Evolutionary conservation across 179 eudicot genomes (phyloP).

Genomic region (Amaranthus tricolor): DNA sequence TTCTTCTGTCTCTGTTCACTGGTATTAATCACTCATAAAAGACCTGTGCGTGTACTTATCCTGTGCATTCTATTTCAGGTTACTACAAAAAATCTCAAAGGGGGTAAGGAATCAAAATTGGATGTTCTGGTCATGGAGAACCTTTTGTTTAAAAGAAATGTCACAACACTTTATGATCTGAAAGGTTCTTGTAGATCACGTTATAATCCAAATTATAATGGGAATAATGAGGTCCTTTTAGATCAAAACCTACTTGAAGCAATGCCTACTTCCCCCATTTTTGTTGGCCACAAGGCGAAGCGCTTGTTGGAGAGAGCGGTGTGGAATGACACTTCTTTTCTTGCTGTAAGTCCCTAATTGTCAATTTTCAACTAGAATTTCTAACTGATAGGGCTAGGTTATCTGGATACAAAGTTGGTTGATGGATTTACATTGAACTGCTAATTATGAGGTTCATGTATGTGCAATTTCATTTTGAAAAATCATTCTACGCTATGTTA

Average conservation of each 20-base stretch:
- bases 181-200: slow-evolving; percentile 97
- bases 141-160: slow-evolving; percentile 79
- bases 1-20: background rate
- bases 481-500: no score
- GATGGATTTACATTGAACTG: background rate
- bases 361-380: background rate
- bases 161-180: slow-evolving; percentile 84
- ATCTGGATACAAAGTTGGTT: background rate
- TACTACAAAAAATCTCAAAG: slow-evolving; percentile 69
- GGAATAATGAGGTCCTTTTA: slow-evolving; percentile 86
- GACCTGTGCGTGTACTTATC: background rate
- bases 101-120: slow-evolving; percentile 93
- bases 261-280: slow-evolving; percentile 97
- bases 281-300: slow-evolving; percentile 97
- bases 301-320: slow-evolving; percentile 91
- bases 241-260: slow-evolving; percentile 99
- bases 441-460: background rate
- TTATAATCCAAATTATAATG: slow-evolving; percentile 89
- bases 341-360: slow-evolving; percentile 65
- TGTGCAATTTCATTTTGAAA: background rate
- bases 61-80: slow-evolving; percentile 40
- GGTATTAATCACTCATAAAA: background rate
- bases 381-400: background rate
- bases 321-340: slow-evolving; percentile 98
- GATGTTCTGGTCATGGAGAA: slow-evolving; percentile 97